Conservation (phyloP, 768 basidiomycete species). For the Lanmaoa pseudosensibilis region DNA sequence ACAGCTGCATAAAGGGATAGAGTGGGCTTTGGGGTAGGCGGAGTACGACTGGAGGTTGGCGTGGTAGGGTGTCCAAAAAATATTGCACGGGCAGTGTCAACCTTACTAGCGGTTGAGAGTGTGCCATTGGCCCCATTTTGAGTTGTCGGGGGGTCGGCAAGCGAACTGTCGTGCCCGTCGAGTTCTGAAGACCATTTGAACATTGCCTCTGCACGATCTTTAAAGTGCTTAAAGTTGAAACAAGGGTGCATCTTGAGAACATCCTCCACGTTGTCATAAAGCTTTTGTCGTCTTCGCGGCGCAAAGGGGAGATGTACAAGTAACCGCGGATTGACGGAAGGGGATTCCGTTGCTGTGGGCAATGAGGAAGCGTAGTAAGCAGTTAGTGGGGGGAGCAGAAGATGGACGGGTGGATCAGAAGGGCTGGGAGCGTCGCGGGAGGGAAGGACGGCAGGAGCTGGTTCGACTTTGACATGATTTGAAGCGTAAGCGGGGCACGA, state of each 20-base stretch:
- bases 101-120: conserved; percentile 19
- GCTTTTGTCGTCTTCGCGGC: conserved; percentile 36
- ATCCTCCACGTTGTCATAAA: conserved; percentile 41
- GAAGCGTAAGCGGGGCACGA: conserved; percentile 17
- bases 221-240: conserved; percentile 50
- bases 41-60: conserved; percentile 10
- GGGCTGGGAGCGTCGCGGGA: conserved; percentile 12
- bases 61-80: conserved; percentile 28
- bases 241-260: conserved; percentile 49
- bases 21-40: conserved; percentile 18
- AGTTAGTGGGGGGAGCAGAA: conserved; percentile 19
- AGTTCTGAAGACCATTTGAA: conserved; percentile 41
- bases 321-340: conserved; percentile 40
- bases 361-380: conserved; percentile 24
- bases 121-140: conserved; percentile 33
- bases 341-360: conserved; percentile 23
- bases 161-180: conserved; percentile 19
- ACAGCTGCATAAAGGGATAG: conserved; percentile 57
- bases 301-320: conserved; percentile 43
- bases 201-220: conserved; percentile 44
- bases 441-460: conserved; percentile 28
- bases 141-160: conserved; percentile 17
- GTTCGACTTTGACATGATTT: conserved; percentile 38
- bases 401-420: conserved; percentile 24
- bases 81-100: conserved; percentile 32